Percentiles rank a stretch among this genome's conserved stretches.
These are phyloP conservation scores for Aspergillus indologenus DNA, from an alignment of 495 filamentous ascomycete species.

Conservation along the genomic window DNA sequence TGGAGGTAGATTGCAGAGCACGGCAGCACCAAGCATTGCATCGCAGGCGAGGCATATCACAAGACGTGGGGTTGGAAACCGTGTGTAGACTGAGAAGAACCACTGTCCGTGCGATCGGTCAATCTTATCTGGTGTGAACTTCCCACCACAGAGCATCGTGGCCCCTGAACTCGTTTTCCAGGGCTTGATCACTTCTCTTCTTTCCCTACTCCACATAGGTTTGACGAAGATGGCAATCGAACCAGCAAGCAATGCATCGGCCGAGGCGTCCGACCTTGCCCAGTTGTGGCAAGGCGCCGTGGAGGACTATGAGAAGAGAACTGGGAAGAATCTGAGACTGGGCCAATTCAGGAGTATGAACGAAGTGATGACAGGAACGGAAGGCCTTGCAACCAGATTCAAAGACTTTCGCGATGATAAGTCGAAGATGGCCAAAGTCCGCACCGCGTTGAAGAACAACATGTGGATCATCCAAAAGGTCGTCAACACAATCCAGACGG, in stretches of 20 bases:
- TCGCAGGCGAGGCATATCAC: neutral
- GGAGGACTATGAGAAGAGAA: constrained; percentile 3
- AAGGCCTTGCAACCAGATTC: neutral
- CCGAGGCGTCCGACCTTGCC: constrained; percentile 14
- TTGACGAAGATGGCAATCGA: neutral
- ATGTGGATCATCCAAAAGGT: constrained; percentile 4
- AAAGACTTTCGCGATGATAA: constrained; percentile 1
- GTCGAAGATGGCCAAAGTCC: constrained; percentile 1
- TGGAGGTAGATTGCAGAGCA: neutral
- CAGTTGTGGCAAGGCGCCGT: neutral
- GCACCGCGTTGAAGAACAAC: constrained; percentile 4
- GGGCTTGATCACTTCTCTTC: neutral
- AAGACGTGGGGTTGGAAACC: neutral
- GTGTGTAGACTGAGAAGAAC: neutral
- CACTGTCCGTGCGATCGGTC: neutral
- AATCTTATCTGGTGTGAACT: neutral
- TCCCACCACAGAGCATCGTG: neutral
- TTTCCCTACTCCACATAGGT: neutral
- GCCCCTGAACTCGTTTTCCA: neutral
- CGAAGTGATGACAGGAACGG: neutral
- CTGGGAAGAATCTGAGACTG: constrained; percentile 1
- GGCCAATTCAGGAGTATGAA: constrained; percentile 3
- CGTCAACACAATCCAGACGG: constrained; percentile 4
- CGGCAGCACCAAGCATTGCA: neutral
- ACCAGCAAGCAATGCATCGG: neutral